Conservation (phyloP, 257 asterid species). For the Capsicum rhomboideum region DNA sequence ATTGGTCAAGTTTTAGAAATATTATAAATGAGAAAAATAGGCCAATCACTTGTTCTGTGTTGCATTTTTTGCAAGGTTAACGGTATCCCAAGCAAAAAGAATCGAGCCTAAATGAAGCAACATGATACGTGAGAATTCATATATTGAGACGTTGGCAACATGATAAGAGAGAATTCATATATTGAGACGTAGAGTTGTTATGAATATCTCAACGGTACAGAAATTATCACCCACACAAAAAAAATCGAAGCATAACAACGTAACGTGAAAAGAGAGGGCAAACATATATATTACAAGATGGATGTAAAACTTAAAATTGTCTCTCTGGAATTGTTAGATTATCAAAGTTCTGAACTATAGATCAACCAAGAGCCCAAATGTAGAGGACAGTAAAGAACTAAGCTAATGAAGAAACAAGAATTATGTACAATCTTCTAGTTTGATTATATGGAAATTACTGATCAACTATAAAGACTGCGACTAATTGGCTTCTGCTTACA, state of each 20-base stretch:
- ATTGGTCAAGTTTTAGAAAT: not conserved
- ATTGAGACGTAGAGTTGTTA: not conserved
- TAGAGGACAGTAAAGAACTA: not conserved
- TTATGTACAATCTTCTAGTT: too few relatives aligned
- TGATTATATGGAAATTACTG: too few relatives aligned
- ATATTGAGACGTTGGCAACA: not conserved
- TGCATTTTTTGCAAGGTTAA: not conserved
- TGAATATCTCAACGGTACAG: not conserved
- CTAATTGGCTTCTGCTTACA: too few relatives aligned
- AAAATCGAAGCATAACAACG: not conserved
- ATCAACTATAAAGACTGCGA: too few relatives aligned
- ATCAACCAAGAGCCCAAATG: not conserved
- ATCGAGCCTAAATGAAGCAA: not conserved
- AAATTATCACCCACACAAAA: not conserved
- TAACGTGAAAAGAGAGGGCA: not conserved
- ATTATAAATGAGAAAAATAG: not conserved
- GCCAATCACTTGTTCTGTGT: not conserved
- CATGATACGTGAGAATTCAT: not conserved
- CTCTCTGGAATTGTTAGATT: not conserved
- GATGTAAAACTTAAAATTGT: not conserved
- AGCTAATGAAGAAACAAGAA: too few relatives aligned
- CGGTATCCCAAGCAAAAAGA: not conserved
- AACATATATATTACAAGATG: not conserved
- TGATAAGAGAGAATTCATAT: not conserved
- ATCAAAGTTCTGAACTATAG: not conserved